A percentile compares a stretch with the other conserved stretches of the same genome.
These are phyloP conservation scores for Pichia sp. DNA, from an alignment of 1,139 yeast genomes.

Conservation along the genomic window DNA sequence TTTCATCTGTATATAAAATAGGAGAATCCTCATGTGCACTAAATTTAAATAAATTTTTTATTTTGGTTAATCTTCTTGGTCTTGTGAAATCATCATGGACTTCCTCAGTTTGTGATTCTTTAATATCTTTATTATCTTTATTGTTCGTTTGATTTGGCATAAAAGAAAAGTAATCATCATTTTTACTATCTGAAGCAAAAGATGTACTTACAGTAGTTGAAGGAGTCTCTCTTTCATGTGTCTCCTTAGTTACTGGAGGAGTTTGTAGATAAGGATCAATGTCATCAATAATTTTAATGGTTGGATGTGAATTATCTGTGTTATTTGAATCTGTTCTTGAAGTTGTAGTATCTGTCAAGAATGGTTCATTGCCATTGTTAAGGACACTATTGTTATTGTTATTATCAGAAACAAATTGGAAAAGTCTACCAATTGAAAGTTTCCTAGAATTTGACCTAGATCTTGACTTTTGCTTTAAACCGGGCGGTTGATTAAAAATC, in stretches of 20 bases:
- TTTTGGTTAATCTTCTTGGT: slow-evolving; percentile 23
- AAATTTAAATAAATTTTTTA: slow-evolving; percentile 27
- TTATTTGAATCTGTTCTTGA: slow-evolving; percentile 4
- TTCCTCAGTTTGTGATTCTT: slow-evolving; percentile 6
- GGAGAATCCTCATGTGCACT: slow-evolving; percentile 15
- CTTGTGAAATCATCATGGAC: slow-evolving; percentile 17
- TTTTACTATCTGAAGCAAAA: neutral
- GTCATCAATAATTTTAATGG: slow-evolving; percentile 9
- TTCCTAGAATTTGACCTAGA: slow-evolving; percentile 30
- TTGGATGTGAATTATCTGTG: slow-evolving; percentile 4
- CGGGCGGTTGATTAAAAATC: slow-evolving; percentile 12
- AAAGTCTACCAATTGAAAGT: slow-evolving; percentile 27
- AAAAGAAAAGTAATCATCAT: neutral
- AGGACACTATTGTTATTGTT: neutral
- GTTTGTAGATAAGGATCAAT: slow-evolving; percentile 14
- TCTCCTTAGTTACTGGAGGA: slow-evolving; percentile 18
- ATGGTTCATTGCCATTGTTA: neutral
- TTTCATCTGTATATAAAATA: neutral
- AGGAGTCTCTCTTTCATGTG: slow-evolving; percentile 9
- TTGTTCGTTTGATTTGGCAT: neutral
- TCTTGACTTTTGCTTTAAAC: slow-evolving; percentile 19
- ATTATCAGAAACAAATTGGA: slow-evolving; percentile 25
- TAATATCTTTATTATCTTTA: neutral
- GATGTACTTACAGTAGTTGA: slow-evolving; percentile 1
- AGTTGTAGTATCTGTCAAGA: neutral